Conservation (phyloP, 352 stramenopile species). For the Phytophthora agathidicida region DNA sequence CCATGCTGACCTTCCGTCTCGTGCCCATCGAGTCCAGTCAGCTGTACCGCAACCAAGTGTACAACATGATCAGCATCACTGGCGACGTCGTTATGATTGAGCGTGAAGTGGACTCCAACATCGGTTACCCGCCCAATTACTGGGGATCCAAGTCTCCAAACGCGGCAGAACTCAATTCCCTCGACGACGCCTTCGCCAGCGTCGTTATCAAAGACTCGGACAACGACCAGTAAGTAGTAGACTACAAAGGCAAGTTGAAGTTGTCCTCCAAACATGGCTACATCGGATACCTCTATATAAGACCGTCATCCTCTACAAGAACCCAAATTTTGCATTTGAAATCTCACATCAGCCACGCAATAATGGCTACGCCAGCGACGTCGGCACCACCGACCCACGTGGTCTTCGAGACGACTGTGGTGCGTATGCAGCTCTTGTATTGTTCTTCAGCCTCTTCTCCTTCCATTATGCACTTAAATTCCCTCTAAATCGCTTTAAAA, state of each 20-base stretch:
- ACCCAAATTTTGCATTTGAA: background rate
- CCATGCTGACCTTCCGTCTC: slow-evolving; percentile 87
- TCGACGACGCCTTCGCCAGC: slow-evolving; percentile 24
- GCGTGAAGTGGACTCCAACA: slow-evolving; percentile 49
- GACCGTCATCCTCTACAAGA: too few species aligned
- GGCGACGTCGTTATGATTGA: slow-evolving; percentile 86
- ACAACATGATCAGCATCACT: slow-evolving; percentile 93
- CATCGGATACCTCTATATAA: too few species aligned
- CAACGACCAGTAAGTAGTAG: background rate
- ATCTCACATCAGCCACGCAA: background rate
- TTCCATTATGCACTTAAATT: background rate
- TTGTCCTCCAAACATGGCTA: too few species aligned
- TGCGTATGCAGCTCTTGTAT: slow-evolving; percentile 27
- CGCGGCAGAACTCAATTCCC: slow-evolving; percentile 15
- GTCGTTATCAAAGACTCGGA: slow-evolving; percentile 8
- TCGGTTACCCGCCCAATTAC: slow-evolving; percentile 30
- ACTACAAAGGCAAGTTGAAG: slow-evolving; percentile 5
- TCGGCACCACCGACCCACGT: slow-evolving; percentile 71
- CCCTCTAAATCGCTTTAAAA: background rate
- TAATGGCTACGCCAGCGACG: slow-evolving; percentile 20
- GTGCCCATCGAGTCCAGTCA: slow-evolving; percentile 89
- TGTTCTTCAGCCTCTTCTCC: background rate
- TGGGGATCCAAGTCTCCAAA: slow-evolving; percentile 41
- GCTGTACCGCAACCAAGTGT: slow-evolving; percentile 90
- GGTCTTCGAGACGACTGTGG: slow-evolving; percentile 85